A percentile compares a stretch with the other conserved stretches of the same genome.
These are phyloP conservation scores for Azolla pinnata DNA, from an alignment of 75 land plant genomes.

Conservation along the genomic window DNA sequence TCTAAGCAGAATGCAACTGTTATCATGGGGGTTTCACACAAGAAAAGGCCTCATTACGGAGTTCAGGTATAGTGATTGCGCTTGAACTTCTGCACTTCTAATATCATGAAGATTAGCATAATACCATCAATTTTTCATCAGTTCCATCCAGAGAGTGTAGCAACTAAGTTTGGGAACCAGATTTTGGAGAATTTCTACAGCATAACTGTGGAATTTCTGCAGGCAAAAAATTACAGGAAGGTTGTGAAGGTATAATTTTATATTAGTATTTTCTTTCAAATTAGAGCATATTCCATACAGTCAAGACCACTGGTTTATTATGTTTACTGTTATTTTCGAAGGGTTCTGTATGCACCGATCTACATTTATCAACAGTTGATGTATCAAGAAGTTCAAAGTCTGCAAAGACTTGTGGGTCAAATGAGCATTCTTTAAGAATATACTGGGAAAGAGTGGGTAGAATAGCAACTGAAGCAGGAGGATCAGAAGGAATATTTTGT, in stretches of 20 bases:
- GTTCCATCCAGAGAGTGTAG: slow-evolving; percentile 99
- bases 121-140: slow-evolving; percentile 17
- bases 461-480: slow-evolving; percentile 59
- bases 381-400: too few species aligned
- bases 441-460: slow-evolving; percentile 57
- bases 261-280: neutral
- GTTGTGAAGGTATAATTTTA: neutral
- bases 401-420: neutral
- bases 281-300: too few species aligned
- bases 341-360: too few species aligned
- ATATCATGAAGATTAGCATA: neutral
- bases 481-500: slow-evolving; percentile 64
- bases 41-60: slow-evolving; percentile 82
- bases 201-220: slow-evolving; percentile 55
- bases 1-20: slow-evolving; percentile 17
- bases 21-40: slow-evolving; percentile 83
- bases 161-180: slow-evolving; percentile 64
- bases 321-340: too few species aligned
- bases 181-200: slow-evolving; percentile 75
- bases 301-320: too few species aligned
- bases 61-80: slow-evolving; percentile 55
- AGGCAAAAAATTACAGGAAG: slow-evolving; percentile 4
- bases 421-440: slow-evolving; percentile 25
- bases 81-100: neutral
- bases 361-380: too few species aligned